phyloP scores from a whole-genome alignment of 805 yeast species.

The Isabelozyma pseudorhagii region DNA sequence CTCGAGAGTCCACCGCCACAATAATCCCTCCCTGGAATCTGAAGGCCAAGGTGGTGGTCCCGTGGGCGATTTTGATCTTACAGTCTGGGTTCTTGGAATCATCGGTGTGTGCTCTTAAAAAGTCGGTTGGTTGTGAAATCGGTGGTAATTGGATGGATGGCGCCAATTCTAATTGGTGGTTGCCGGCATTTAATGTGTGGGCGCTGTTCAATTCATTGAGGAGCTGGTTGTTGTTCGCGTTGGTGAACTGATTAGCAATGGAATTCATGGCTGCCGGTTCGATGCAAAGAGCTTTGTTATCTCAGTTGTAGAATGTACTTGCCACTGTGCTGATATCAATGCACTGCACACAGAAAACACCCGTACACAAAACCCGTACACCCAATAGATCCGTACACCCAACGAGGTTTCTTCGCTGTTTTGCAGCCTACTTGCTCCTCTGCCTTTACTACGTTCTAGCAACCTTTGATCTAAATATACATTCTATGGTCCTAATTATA shows the following conservation, averaged over 20 bases:
- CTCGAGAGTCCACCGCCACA: conserved; percentile 97
- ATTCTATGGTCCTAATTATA: not conserved
- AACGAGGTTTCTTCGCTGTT: no score
- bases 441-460: no score
- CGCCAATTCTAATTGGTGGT: conserved; percentile 35
- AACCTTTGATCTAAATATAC: no score
- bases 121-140: conserved; percentile 84
- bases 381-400: no score
- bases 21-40: conserved; percentile 92
- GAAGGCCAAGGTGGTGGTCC: conserved; percentile 97
- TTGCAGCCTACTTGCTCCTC: no score
- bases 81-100: conserved; percentile 91
- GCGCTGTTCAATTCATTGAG: conserved; percentile 27
- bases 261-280: conserved; percentile 27
- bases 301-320: no score
- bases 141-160: conserved; percentile 78
- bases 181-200: conserved; percentile 13
- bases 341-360: no score
- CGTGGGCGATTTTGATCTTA: conserved; percentile 94
- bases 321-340: no score
- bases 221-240: conserved; percentile 23
- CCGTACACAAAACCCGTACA: no score
- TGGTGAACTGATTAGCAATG: conserved; percentile 35
- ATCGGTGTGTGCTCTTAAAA: conserved; percentile 96
- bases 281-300: no score